A percentile compares a stretch with the other conserved stretches of the same genome.
These are phyloP conservation scores for Populus tremula DNA, from an alignment of 345 rosid species.

Conservation along the genomic window DNA sequence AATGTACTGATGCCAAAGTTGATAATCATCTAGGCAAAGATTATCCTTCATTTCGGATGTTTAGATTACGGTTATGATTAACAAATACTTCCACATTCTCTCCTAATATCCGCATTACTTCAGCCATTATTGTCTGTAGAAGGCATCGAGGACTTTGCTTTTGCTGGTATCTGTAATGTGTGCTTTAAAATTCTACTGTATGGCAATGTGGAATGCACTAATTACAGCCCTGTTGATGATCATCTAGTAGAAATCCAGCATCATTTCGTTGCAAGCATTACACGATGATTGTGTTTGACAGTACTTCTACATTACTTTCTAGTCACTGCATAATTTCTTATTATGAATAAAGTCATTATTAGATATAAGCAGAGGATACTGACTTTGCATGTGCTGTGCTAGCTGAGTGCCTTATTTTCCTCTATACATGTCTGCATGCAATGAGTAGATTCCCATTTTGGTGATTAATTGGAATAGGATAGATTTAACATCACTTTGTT, in stretches of 20 bases:
- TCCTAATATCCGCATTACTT: background rate
- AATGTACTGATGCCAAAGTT: constrained; percentile 1
- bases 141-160: background rate
- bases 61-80: background rate
- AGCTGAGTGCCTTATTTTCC: too few species aligned
- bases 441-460: too few species aligned
- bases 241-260: too few species aligned
- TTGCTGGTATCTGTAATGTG: too few species aligned
- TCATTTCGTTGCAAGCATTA: too few species aligned
- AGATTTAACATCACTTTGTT: background rate
- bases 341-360: background rate
- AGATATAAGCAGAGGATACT: background rate
- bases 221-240: too few species aligned
- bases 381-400: background rate
- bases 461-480: background rate
- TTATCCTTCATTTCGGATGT: background rate
- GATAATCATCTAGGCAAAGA: background rate
- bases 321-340: constrained; percentile 1
- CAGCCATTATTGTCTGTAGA: background rate
- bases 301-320: background rate
- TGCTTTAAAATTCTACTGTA: too few species aligned
- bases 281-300: too few species aligned
- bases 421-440: too few species aligned
- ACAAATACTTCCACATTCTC: background rate
- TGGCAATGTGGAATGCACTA: too few species aligned